These are phyloP conservation scores for Fusarium stilboides DNA, from an alignment of 2,329 filamentous ascomycete genomes.

Conservation along the genomic window DNA sequence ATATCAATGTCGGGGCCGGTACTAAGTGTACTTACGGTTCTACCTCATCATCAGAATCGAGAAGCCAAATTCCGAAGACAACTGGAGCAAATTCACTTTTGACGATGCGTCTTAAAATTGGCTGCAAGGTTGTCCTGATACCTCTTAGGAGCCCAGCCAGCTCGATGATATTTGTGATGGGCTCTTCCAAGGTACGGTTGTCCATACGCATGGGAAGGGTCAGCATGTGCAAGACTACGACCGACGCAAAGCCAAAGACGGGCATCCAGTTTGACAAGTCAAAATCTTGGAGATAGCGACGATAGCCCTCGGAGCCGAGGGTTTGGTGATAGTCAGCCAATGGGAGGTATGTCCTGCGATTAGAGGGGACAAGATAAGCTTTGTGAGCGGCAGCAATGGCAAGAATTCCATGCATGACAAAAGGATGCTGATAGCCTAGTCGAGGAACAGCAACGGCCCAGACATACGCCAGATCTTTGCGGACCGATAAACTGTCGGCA, in stretches of 20 bases:
- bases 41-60: conserved; percentile 22
- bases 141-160: conserved; percentile 43
- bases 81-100: conserved; percentile 47
- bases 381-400: conserved; percentile 52
- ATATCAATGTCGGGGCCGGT: background rate
- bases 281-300: conserved; percentile 39
- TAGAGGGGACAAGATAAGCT: conserved; percentile 49
- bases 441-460: conserved; percentile 49
- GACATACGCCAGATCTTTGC: conserved; percentile 47
- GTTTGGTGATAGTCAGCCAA: conserved; percentile 52
- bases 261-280: conserved; percentile 47
- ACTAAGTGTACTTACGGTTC: conserved; percentile 12
- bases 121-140: conserved; percentile 40
- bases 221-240: conserved; percentile 53
- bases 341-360: conserved; percentile 46
- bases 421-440: conserved; percentile 48
- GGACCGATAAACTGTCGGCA: conserved; percentile 40
- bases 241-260: conserved; percentile 61
- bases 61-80: conserved; percentile 41
- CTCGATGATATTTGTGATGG: conserved; percentile 43
- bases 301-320: conserved; percentile 51
- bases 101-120: conserved; percentile 37
- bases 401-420: conserved; percentile 53
- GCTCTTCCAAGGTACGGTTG: conserved; percentile 34
- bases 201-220: conserved; percentile 42